Conservation (phyloP, 345 rosid genomes). For the Punica granatum region DNA sequence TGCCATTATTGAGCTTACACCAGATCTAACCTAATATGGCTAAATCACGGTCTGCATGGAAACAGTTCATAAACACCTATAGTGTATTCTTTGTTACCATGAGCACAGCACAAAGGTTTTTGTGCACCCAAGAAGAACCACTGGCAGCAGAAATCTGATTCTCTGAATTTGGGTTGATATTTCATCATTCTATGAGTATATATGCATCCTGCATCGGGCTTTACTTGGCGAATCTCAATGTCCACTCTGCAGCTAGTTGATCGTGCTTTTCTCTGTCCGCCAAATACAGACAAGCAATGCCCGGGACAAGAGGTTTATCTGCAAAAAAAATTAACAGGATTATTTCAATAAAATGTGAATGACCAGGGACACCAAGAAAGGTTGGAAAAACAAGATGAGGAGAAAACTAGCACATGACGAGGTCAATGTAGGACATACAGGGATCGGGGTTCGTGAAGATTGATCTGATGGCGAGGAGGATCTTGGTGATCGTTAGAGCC, state of each 20-base stretch:
- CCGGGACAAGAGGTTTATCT: conserved; percentile 60
- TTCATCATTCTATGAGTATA: not conserved
- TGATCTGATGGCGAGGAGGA: conserved; percentile 68
- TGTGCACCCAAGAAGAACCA: not conserved
- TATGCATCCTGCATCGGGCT: not conserved
- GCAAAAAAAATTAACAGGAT: conserved; percentile 6
- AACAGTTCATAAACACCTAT: not conserved
- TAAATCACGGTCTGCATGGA: not conserved
- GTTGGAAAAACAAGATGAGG: too few relatives aligned
- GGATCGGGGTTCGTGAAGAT: conserved; percentile 73
- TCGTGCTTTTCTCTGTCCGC: conserved; percentile 73
- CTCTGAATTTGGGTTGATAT: not conserved
- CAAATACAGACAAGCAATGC: conserved; percentile 62
- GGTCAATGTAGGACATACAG: conserved; percentile 28
- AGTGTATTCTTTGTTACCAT: not conserved
- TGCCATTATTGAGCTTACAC: not conserved
- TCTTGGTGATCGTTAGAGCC: conserved; percentile 73
- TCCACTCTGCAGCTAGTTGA: conserved; percentile 81
- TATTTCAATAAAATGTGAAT: not conserved
- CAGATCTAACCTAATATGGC: not conserved
- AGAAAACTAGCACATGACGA: not conserved
- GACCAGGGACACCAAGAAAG: too few relatives aligned
- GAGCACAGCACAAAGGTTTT: not conserved
- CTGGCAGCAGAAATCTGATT: not conserved
- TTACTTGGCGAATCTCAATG: conserved; percentile 76